phyloP scores from a whole-genome alignment of 2,329 filamentous ascomycete species.

The Aspergillus latus region DNA sequence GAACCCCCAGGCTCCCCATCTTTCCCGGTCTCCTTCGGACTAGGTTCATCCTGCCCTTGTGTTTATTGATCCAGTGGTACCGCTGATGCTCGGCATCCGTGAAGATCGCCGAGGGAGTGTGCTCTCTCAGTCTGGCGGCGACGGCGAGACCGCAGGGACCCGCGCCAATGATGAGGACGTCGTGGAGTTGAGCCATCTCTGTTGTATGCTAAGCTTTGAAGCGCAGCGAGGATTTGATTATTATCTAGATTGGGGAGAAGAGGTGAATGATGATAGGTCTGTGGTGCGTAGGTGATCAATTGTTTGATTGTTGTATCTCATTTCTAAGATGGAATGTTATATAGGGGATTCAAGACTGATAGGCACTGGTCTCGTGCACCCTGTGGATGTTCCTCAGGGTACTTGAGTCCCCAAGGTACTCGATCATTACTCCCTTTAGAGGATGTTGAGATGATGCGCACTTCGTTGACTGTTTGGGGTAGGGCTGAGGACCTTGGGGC shows the following conservation, averaged over 20 bases:
- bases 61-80: slow-evolving; percentile 74
- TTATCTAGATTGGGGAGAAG: background rate
- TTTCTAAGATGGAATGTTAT: background rate
- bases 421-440: slow-evolving; percentile 2
- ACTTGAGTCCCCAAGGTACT: slow-evolving; percentile 36
- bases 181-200: slow-evolving; percentile 36
- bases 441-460: background rate
- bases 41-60: slow-evolving; percentile 59
- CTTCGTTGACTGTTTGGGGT: background rate
- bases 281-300: no score
- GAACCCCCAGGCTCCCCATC: slow-evolving; percentile 29
- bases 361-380: background rate
- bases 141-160: slow-evolving; percentile 74
- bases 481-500: slow-evolving; percentile 30
- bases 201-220: background rate
- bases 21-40: slow-evolving; percentile 31
- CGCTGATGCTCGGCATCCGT: slow-evolving; percentile 79
- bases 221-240: background rate
- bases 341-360: background rate
- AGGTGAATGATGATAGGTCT: no score
- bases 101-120: slow-evolving; percentile 74
- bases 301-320: background rate
- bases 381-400: slow-evolving; percentile 28
- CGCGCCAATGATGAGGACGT: slow-evolving; percentile 71
- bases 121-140: slow-evolving; percentile 69